Conservation (phyloP, 805 yeast species). For the Barnettozyma wickerhamii region DNA sequence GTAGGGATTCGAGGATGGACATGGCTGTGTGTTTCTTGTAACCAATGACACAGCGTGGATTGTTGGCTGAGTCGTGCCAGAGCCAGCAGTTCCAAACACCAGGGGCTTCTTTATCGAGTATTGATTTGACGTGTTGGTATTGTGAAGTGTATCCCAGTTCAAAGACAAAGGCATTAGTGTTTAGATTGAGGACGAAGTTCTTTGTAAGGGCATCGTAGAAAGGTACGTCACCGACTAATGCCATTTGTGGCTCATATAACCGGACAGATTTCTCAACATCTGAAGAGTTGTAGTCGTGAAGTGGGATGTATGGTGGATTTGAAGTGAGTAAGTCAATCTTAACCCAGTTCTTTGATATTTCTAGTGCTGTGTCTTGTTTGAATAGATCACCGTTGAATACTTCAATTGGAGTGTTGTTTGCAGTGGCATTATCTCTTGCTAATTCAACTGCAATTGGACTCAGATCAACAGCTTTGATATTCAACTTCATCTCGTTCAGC, state of each 20-base stretch:
- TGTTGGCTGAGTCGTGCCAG: slow-evolving; percentile 45
- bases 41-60: slow-evolving; percentile 60
- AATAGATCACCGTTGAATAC: slow-evolving; percentile 11
- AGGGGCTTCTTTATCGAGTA: slow-evolving; percentile 9
- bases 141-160: slow-evolving; percentile 71
- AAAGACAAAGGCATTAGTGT: slow-evolving; percentile 59
- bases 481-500: slow-evolving; percentile 51
- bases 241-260: slow-evolving; percentile 68
- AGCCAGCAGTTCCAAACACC: slow-evolving; percentile 46
- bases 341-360: neutral
- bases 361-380: neutral
- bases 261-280: slow-evolving; percentile 59
- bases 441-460: slow-evolving; percentile 22
- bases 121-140: slow-evolving; percentile 35
- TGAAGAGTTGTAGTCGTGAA: slow-evolving; percentile 35
- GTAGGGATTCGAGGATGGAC: slow-evolving; percentile 9
- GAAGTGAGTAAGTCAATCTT: slow-evolving; percentile 56
- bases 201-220: slow-evolving; percentile 57
- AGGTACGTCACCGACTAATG: slow-evolving; percentile 74
- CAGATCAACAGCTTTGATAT: slow-evolving; percentile 41
- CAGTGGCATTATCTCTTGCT: slow-evolving; percentile 39
- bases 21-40: slow-evolving; percentile 35
- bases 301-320: slow-evolving; percentile 89
- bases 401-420: neutral
- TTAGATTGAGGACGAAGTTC: slow-evolving; percentile 36